Conservation (phyloP, 441 rosid genomes). For the Rhodomyrtus psidioides region DNA sequence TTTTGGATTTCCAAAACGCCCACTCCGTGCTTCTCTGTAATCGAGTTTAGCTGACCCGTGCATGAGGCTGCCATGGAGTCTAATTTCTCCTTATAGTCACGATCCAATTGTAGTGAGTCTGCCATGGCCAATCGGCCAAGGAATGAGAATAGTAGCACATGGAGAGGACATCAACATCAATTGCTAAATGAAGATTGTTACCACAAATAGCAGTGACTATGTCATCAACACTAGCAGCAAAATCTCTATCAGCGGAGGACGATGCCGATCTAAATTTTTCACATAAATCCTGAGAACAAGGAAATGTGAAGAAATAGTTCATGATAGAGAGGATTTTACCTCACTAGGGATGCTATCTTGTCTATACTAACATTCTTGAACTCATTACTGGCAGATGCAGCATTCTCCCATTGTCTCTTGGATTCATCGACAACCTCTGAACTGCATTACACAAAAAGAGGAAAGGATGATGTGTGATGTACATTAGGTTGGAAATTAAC, state of each 20-base stretch:
- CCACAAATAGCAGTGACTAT: conserved; percentile 44
- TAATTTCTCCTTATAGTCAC: conserved; percentile 38
- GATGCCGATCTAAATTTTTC: conserved; percentile 33
- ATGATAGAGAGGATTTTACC: conserved; percentile 38
- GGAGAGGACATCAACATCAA: not conserved
- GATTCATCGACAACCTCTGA: conserved; percentile 34
- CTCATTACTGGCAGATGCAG: conserved; percentile 26
- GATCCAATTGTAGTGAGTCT: conserved; percentile 53
- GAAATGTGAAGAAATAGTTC: no score
- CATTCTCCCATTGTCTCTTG: conserved; percentile 45
- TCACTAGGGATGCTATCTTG: conserved; percentile 30
- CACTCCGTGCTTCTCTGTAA: conserved; percentile 58
- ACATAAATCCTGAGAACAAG: conserved; percentile 9
- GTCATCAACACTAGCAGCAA: conserved; percentile 28
- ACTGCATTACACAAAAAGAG: conserved; percentile 29
- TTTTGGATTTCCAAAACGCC: conserved; percentile 41
- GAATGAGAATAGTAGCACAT: not conserved
- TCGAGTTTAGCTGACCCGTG: conserved; percentile 38
- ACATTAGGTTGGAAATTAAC: not conserved
- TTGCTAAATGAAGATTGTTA: conserved; percentile 8
- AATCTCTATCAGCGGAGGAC: conserved; percentile 33
- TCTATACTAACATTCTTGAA: conserved; percentile 22
- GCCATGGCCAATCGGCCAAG: not conserved
- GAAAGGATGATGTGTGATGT: not conserved
- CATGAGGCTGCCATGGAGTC: conserved; percentile 43